These are phyloP conservation scores for Brassica carinata DNA, from an alignment of 345 rosid species.

Conservation along the genomic window DNA sequence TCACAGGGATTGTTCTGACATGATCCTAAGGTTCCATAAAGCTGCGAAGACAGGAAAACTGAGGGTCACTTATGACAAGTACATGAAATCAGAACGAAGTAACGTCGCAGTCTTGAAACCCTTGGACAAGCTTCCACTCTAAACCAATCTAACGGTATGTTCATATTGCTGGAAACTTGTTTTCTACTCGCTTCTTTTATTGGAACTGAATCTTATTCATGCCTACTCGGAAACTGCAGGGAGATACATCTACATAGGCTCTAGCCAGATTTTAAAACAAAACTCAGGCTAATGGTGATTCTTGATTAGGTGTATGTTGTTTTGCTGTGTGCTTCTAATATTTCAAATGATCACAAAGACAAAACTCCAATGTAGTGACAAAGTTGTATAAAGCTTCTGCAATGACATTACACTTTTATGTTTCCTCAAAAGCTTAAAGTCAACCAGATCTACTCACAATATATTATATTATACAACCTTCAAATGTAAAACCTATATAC, in stretches of 20 bases:
- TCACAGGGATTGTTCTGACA: conserved; percentile 79
- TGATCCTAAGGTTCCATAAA: conserved; percentile 72
- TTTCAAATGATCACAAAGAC: conserved; percentile 25
- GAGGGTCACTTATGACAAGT: conserved; percentile 79
- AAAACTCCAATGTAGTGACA: conserved; percentile 31
- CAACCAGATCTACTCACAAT: conserved; percentile 23
- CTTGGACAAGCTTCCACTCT: conserved; percentile 47
- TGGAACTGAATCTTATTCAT: conserved; percentile 6
- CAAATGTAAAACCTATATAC: conserved; percentile 29
- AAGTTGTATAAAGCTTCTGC: conserved; percentile 28
- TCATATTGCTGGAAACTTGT: conserved; percentile 21
- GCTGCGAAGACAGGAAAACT: conserved; percentile 60
- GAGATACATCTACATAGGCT: conserved; percentile 19
- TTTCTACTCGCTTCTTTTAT: background rate
- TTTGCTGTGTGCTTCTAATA: conserved; percentile 16
- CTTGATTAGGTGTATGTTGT: conserved; percentile 10
- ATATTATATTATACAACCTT: background rate
- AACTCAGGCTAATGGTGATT: conserved; percentile 23
- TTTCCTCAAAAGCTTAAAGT: conserved; percentile 18
- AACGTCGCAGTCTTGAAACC: conserved; percentile 67
- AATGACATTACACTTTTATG: conserved; percentile 24
- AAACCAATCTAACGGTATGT: conserved; percentile 10
- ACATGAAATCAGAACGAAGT: conserved; percentile 50
- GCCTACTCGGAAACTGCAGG: conserved; percentile 22
- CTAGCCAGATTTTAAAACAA: background rate